Conservation (phyloP, 495 filamentous ascomycete genomes). For the Podospora bellae-mahoneyi region DNA sequence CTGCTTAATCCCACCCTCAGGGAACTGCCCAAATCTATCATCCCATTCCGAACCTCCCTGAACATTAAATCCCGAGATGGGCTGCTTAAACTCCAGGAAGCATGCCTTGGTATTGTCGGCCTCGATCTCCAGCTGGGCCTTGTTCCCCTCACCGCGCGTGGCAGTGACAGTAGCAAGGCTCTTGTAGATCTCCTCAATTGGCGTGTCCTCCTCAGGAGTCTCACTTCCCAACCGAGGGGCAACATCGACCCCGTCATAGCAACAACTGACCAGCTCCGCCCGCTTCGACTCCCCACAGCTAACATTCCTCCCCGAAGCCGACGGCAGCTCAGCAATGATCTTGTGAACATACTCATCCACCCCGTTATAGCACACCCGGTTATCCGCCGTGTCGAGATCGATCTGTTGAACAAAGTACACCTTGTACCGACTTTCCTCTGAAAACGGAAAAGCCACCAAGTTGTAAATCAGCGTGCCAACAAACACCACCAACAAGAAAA, state of each 20-base stretch:
- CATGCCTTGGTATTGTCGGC: conserved; percentile 37
- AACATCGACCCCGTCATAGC: conserved; percentile 59
- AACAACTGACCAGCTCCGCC: conserved; percentile 58
- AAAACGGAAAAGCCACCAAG: conserved; percentile 85
- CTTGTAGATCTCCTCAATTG: conserved; percentile 12
- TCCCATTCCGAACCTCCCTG: conserved; percentile 48
- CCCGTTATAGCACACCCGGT: conserved; percentile 66
- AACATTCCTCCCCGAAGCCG: conserved; percentile 58
- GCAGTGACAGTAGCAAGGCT: conserved; percentile 27
- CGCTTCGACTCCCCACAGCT: conserved; percentile 38
- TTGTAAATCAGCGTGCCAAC: conserved; percentile 81
- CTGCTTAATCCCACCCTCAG: conserved; percentile 38
- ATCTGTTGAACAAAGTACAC: conserved; percentile 81
- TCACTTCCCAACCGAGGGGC: conserved; percentile 56
- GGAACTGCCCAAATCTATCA: conserved; percentile 71
- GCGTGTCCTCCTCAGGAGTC: conserved; percentile 11
- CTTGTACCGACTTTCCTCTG: conserved; percentile 71
- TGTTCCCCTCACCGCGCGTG: conserved; percentile 24
- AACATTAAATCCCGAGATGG: conserved; percentile 28
- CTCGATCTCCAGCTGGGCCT: conserved; percentile 26
- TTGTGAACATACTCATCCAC: conserved; percentile 66
- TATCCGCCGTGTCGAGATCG: conserved; percentile 69
- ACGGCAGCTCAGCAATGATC: conserved; percentile 66
- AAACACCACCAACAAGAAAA: conserved; percentile 70
- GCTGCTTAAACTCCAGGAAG: conserved; percentile 32